Percentiles rank a stretch among this genome's conserved stretches.
These are phyloP conservation scores for Xylaria sp. DNA, from an alignment of 2,329 filamentous ascomycete genomes.

Conservation along the genomic window DNA sequence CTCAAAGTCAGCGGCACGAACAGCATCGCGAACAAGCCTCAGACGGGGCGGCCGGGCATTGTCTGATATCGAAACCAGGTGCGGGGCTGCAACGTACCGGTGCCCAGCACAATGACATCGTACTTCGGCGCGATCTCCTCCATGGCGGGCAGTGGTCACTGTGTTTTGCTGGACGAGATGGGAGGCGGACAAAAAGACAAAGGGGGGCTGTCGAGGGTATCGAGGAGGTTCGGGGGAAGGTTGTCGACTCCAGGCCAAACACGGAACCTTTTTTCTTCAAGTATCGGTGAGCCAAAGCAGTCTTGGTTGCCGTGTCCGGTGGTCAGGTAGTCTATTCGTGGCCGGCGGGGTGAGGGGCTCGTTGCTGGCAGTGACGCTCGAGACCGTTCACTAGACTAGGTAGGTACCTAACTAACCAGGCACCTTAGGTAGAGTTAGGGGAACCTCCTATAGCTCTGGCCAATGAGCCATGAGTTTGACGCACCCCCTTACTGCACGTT, in stretches of 20 bases:
- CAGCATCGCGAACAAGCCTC: conserved; percentile 23
- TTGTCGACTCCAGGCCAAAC: conserved; percentile 44
- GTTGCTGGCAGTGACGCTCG: conserved; percentile 44
- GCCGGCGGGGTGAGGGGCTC: conserved; percentile 43
- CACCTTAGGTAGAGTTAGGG: no score
- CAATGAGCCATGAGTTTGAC: conserved; percentile 32
- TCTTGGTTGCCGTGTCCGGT: conserved; percentile 27
- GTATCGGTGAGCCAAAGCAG: conserved; percentile 48
- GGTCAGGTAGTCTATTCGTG: conserved; percentile 19
- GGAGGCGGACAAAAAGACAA: conserved; percentile 21
- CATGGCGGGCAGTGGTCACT: conserved; percentile 67
- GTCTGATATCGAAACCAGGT: conserved; percentile 40
- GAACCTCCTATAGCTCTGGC: conserved; percentile 41
- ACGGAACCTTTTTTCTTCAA: conserved; percentile 34
- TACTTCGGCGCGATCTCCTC: conserved; percentile 98
- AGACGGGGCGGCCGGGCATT: conserved; percentile 29
- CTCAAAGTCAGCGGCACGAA: conserved; percentile 26
- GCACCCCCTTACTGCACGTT: conserved; percentile 19
- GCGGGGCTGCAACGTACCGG: conserved; percentile 70
- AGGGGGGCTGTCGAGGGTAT: conserved; percentile 39
- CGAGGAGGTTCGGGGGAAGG: conserved; percentile 10
- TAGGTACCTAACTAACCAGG: conserved; percentile 29
- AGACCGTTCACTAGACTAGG: conserved; percentile 25
- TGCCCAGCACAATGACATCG: conserved; percentile 98
- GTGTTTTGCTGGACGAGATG: conserved; percentile 39